phyloP scores from a whole-genome alignment of 208 protist species.

The Leishmania tropica region DNA sequence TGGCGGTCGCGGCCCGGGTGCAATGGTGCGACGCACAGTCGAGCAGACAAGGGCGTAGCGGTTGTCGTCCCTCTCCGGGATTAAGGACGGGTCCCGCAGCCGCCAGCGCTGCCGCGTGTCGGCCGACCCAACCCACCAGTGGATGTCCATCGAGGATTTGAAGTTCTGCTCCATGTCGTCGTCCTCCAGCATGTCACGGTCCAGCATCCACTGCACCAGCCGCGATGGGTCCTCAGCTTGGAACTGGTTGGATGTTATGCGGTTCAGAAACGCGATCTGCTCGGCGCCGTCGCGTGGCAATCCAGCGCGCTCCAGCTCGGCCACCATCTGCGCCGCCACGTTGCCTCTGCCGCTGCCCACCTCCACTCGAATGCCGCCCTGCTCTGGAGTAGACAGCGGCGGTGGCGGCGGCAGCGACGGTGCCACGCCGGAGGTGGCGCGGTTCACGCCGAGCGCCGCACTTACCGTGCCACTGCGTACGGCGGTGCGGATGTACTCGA shows the following conservation, averaged over 20 bases:
- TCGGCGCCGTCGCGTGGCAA: conserved; percentile 13
- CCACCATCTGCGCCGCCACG: background rate
- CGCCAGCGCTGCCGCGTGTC: conserved; percentile 76
- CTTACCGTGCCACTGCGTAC: background rate
- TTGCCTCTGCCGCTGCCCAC: background rate
- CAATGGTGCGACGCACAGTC: conserved; percentile 17
- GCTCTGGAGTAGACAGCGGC: background rate
- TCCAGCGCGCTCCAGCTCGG: conserved; percentile 8
- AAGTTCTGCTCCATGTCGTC: conserved; percentile 33
- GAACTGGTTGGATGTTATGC: conserved; percentile 30
- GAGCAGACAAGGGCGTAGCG: conserved; percentile 30
- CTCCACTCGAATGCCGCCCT: background rate
- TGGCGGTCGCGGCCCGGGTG: conserved; percentile 10
- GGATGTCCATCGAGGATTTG: conserved; percentile 54
- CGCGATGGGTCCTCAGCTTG: conserved; percentile 27
- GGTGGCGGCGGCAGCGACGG: background rate
- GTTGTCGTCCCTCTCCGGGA: conserved; percentile 65
- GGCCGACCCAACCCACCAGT: conserved; percentile 67
- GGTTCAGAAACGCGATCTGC: conserved; percentile 25
- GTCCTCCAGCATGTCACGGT: conserved; percentile 35
- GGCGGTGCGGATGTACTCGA: background rate
- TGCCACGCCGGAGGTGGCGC: background rate
- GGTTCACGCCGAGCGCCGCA: background rate
- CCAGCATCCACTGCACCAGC: conserved; percentile 42
- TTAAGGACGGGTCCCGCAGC: conserved; percentile 58